A percentile compares a stretch with the other conserved stretches of the same genome.
Evolutionary conservation across 768 basidiomycete species (phyloP).

Genomic region (Daedaleopsis nitida): DNA sequence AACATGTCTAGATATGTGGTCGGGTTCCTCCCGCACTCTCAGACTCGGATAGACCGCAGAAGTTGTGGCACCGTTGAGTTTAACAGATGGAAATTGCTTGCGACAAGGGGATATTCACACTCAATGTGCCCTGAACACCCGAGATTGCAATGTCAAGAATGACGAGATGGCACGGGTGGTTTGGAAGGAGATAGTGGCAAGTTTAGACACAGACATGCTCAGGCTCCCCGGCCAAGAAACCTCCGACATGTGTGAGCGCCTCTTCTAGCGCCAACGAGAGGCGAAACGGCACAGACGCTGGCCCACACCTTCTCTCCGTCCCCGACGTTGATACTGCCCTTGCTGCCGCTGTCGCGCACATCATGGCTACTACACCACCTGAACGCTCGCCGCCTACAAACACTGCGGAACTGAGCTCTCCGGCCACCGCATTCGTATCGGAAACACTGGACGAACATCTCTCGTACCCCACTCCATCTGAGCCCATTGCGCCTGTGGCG

Average conservation of each 20-base stretch:
- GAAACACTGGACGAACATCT: conserved; percentile 22
- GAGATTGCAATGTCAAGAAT: too few species aligned
- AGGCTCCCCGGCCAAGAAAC: background rate
- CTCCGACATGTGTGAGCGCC: background rate
- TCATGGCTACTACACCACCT: conserved; percentile 5
- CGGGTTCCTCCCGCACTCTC: too few species aligned
- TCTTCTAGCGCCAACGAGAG: background rate
- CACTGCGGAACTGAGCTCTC: background rate
- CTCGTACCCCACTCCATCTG: conserved; percentile 29
- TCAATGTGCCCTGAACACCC: too few species aligned
- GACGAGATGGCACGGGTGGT: too few species aligned
- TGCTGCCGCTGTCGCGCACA: background rate
- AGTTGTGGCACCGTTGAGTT: too few species aligned
- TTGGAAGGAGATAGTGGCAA: background rate
- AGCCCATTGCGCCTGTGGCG: conserved; percentile 11
- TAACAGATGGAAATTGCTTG: too few species aligned
- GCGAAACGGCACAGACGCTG: background rate
- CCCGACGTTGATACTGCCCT: background rate
- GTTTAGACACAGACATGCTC: background rate
- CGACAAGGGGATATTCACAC: too few species aligned
- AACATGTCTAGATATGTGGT: too few species aligned
- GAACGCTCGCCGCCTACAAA: conserved; percentile 2
- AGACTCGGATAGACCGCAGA: too few species aligned
- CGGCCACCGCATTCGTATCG: background rate
- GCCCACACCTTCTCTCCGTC: background rate